Evolutionary conservation across 176 grass and related monocot genomes (phyloP), one percentile per base, ranked within the genome.

Genomic region (Eragrostis nindensis): DNA sequence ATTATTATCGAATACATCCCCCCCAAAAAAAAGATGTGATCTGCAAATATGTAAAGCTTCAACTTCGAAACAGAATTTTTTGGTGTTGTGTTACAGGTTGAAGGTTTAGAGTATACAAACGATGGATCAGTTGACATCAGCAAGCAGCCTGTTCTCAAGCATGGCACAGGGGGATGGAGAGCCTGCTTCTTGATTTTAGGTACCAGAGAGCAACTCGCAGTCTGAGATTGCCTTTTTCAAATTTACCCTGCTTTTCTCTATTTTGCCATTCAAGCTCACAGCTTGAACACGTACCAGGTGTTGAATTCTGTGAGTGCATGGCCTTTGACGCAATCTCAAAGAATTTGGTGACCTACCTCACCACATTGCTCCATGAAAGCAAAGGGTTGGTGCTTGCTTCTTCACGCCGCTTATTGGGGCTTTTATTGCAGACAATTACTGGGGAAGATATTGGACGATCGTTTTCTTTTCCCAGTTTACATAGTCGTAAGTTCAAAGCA

Each of bases 361-460:
- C 82, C 52, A 62, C 54, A 0, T 73, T 77, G 27, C 65, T 84
- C 65, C 82, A 70, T 19, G 65, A 84, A 61, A 77, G 43, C 54
- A 84, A 77, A 9, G 65, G 82, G 6, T 19, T n/a, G 82, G 82
- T 45, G 53, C 66, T 1, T 84, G 65, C 54, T 84, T 16, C 65
- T 25, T 84, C 15, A 11, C 73, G 1, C 82, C 82, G 2, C 65
- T 84, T 21, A 14, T 84, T 3, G 82, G 82, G 21, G 73, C 82
- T 36, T 84, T 70, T 74, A 9, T 84, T 24, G 74, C 74, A 0
- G 82, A 84, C 55, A 77, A 42, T 41, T 77, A 84, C 46, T 60
- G 45, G 82, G 82, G 82, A 42, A 84, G 82, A 62, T 84, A 84
- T 65, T 41, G 65, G 74, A 84, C 82, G 4, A 77, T 84, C 3